Evolutionary conservation across 768 basidiomycete genomes (phyloP).

Genomic region (Mycena kentingensis): DNA sequence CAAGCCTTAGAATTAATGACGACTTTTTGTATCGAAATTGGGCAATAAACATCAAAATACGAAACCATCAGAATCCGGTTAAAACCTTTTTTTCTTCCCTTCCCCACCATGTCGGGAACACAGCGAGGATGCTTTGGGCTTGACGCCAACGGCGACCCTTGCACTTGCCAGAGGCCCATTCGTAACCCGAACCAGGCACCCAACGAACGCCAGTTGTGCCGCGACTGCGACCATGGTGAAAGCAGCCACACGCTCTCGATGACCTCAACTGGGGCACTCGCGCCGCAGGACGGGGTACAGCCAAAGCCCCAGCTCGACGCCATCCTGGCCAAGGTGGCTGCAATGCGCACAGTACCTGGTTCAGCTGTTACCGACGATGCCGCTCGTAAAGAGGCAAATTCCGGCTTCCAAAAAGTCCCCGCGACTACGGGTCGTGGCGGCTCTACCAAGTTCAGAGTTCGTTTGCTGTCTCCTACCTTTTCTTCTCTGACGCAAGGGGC

Average conservation of each 20-base stretch:
- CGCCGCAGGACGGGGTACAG: background rate
- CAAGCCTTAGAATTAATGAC: conserved; percentile 4
- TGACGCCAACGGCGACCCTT: background rate
- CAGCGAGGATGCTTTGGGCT: background rate
- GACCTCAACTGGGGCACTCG: too few relatives aligned
- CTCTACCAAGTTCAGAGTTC: too few relatives aligned
- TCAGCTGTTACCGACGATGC: background rate
- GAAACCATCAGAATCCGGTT: background rate
- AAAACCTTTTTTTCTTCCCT: too few relatives aligned
- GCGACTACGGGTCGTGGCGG: too few relatives aligned
- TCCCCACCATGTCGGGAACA: too few relatives aligned
- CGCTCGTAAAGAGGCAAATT: background rate
- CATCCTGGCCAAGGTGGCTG: background rate
- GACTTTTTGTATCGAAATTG: background rate
- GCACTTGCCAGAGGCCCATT: background rate
- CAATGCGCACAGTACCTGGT: too few relatives aligned
- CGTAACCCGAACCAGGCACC: background rate
- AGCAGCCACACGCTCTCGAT: background rate
- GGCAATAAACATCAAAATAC: background rate
- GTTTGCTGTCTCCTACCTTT: too few relatives aligned
- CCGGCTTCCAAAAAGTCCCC: background rate
- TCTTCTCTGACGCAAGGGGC: too few relatives aligned
- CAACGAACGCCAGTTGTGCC: background rate
- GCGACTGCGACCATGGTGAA: conserved; percentile 2
- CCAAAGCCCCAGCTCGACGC: background rate